phyloP scores from a whole-genome alignment of 2,329 filamentous ascomycete species.

The Pseudocercospora cruenta region DNA sequence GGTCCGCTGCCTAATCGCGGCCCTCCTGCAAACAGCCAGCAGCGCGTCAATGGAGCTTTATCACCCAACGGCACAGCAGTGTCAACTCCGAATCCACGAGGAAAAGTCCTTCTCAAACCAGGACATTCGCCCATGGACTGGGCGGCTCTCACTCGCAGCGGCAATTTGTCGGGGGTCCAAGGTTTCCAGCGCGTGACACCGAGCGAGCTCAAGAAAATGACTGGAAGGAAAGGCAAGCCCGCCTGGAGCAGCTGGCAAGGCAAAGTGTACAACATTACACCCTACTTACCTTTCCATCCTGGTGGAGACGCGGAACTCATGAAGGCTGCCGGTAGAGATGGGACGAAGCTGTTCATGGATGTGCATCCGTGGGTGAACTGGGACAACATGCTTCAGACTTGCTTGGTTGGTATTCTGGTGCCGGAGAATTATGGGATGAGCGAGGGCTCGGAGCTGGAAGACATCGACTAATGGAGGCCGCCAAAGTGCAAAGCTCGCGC shows the following conservation, averaged over 20 bases:
- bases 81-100: constrained; percentile 48
- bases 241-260: constrained; percentile 91
- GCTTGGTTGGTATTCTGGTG: constrained; percentile 64
- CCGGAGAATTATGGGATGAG: constrained; percentile 53
- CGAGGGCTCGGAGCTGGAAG: constrained; percentile 50
- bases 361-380: constrained; percentile 71
- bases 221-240: constrained; percentile 77
- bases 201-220: constrained; percentile 74
- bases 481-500: not conserved
- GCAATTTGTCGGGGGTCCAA: constrained; percentile 52
- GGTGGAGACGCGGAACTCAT: constrained; percentile 80
- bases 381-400: constrained; percentile 67
- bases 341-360: constrained; percentile 64
- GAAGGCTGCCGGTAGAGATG: constrained; percentile 76
- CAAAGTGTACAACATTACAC: constrained; percentile 90
- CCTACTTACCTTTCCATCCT: constrained; percentile 88
- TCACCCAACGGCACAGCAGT: constrained; percentile 37
- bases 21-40: constrained; percentile 43
- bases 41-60: constrained; percentile 42
- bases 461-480: constrained; percentile 58
- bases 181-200: constrained; percentile 76
- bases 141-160: constrained; percentile 75
- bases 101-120: constrained; percentile 80
- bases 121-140: constrained; percentile 96
- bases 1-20: constrained; percentile 56